These are phyloP conservation scores for Sordaria brevicollis DNA, from an alignment of 495 filamentous ascomycete species.

Conservation along the genomic window DNA sequence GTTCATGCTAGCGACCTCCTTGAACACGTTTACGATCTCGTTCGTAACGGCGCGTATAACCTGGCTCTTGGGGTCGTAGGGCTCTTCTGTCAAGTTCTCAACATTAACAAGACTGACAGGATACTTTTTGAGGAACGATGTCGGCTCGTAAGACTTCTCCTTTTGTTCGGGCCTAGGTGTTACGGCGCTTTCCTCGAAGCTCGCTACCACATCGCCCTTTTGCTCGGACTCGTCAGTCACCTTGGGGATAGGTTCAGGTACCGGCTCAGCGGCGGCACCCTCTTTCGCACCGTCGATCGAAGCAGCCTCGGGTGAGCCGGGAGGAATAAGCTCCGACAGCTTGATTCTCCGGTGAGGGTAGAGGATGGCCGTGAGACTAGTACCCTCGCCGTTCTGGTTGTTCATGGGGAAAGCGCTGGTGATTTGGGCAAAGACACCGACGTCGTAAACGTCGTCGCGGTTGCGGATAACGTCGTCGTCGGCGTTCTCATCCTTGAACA, in stretches of 20 bases:
- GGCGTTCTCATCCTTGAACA: constrained; percentile 91
- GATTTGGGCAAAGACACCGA: constrained; percentile 94
- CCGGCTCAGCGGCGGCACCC: constrained; percentile 28
- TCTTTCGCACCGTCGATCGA: constrained; percentile 17
- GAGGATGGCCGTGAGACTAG: constrained; percentile 76
- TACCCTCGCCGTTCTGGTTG: constrained; percentile 52
- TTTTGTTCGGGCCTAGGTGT: constrained; percentile 35
- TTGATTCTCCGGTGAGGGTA: constrained; percentile 95
- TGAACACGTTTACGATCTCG: constrained; percentile 97
- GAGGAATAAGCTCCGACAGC: constrained; percentile 69
- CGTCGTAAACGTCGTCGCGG: constrained; percentile 81
- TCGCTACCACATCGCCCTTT: constrained; percentile 89
- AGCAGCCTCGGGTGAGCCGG: constrained; percentile 28
- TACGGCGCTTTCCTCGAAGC: constrained; percentile 76
- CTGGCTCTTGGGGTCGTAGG: constrained; percentile 77
- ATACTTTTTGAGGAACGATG: constrained; percentile 81
- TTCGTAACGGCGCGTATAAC: constrained; percentile 84
- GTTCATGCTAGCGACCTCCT: constrained; percentile 88
- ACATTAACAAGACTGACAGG: constrained; percentile 88
- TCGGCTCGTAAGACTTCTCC: constrained; percentile 66
- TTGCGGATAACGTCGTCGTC: constrained; percentile 87
- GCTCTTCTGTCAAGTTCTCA: constrained; percentile 81
- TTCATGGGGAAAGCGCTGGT: constrained; percentile 82
- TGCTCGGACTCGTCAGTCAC: constrained; percentile 35
- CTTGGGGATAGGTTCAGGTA: constrained; percentile 47